Percentiles rank a stretch among this genome's conserved stretches.
Evolutionary conservation across 2,329 filamentous ascomycete species (phyloP).

Genomic region (Monosporascus ibericus): DNA sequence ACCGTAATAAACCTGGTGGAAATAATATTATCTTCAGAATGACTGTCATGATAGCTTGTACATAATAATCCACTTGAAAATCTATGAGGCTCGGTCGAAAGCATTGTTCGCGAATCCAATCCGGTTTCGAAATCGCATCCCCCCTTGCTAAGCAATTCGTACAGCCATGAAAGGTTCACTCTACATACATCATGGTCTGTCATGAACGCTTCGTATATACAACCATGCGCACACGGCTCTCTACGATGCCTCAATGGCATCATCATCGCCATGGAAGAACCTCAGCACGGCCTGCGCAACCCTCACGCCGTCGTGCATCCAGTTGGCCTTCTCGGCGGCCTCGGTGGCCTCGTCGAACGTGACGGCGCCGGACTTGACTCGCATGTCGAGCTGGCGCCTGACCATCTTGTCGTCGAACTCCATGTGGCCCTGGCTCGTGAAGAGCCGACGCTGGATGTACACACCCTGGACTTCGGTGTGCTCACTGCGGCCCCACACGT

Average conservation of each 20-base stretch:
- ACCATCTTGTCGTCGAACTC: conserved; percentile 70
- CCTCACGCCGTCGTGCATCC: conserved; percentile 63
- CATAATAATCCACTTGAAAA: no score
- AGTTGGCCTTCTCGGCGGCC: conserved; percentile 53
- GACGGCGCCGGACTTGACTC: conserved; percentile 54
- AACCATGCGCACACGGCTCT: no score
- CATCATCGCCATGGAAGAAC: conserved; percentile 44
- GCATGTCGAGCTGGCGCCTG: conserved; percentile 52
- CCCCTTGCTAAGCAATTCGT: no score
- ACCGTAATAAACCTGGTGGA: no score
- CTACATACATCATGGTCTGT: no score
- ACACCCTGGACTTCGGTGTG: conserved; percentile 68
- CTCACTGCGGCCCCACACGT: conserved; percentile 56
- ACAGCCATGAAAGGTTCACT: no score
- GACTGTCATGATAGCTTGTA: no score
- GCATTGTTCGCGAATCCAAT: no score
- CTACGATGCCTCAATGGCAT: conserved; percentile 23
- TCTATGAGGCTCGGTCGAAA: no score
- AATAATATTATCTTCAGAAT: no score
- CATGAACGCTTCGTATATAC: no score
- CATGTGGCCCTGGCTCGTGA: conserved; percentile 74
- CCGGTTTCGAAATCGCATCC: no score
- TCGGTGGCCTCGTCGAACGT: conserved; percentile 55
- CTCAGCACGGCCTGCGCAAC: conserved; percentile 62
- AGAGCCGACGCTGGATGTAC: conserved; percentile 57